Base-by-base conservation (phyloP, 2,329 filamentous ascomycete genomes). In the Paracoccidioides lutzii region DNA sequence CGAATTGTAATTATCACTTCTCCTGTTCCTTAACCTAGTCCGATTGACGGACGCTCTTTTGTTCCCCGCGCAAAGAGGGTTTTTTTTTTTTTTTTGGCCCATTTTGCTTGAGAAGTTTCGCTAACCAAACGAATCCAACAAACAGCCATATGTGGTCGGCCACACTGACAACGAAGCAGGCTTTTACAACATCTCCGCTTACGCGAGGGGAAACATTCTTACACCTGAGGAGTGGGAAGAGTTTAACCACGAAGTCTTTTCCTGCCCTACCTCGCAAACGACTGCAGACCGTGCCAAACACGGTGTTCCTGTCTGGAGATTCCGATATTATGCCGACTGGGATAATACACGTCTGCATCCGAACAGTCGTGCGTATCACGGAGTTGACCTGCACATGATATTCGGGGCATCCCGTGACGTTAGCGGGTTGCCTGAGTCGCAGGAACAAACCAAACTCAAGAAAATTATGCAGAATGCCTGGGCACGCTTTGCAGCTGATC, bases 281-380 rank as follows among this genome's bases (percentile, higher is more conserved):
- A 73, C 70, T 3, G 56, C 60, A 1, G 69, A 68, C 1, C 72
- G 74, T 6, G 61, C 61, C 0, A 48, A 55, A 0, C 60, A 71
- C 28, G 66, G 63, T 5, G 67, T 76, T 2, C 66, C 73, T 0
- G 63, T 71, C 7, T 79, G 74, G 72, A 68, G 68, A 3, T 77
- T 73, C 49, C 73, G 76, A 35, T 79, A 77, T 61, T 69, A 75
- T 52, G 76, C 70, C 22, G 75, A 78, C 59, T 80, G 75, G 73
- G 59, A 72, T 35, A 79, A 77, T 56, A 73, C 73, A 1, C 67
- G 74, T 0, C 64, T 79, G 30, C 76, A 73, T 54, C 67, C 69
- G 0, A 69, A 66, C 4, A 76, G 73, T 43, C 74, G 75, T 3
- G 74, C 75, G 0, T 80, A 78, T 58, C 77, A 79, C 52, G 77